These are phyloP conservation scores for Aspergillus avenaceus DNA, from an alignment of 495 filamentous ascomycete genomes.

Conservation along the genomic window DNA sequence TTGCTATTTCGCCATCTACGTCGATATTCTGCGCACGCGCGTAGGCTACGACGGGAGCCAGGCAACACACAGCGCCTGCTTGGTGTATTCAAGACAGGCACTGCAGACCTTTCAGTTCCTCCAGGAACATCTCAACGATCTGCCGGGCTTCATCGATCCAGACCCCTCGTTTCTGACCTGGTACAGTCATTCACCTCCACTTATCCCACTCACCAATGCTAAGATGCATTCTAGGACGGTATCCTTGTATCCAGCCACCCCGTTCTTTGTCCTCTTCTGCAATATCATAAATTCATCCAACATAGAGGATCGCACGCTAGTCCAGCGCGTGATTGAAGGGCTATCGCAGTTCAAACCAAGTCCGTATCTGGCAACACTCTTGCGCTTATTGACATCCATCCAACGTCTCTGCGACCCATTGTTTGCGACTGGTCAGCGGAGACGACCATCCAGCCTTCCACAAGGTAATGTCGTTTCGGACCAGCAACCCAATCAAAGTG, in stretches of 20 bases:
- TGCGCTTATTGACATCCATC: slow-evolving; percentile 17
- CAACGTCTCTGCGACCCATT: slow-evolving; percentile 22
- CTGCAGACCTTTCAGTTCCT: slow-evolving; percentile 23
- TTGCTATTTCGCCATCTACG: slow-evolving; percentile 26
- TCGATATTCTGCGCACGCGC: slow-evolving; percentile 26
- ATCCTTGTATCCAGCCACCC: slow-evolving; percentile 23
- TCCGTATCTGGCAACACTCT: slow-evolving; percentile 20
- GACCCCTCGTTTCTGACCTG: slow-evolving; percentile 28
- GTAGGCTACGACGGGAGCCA: slow-evolving; percentile 19
- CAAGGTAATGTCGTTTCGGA: no score
- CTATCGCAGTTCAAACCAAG: slow-evolving; percentile 19
- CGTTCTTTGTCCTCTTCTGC: slow-evolving; percentile 32
- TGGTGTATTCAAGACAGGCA: slow-evolving; percentile 20
- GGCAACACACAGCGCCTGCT: slow-evolving; percentile 21
- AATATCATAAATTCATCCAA: slow-evolving; percentile 26
- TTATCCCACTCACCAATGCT: not conserved
- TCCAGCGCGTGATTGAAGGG: slow-evolving; percentile 17
- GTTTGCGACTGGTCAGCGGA: slow-evolving; percentile 9
- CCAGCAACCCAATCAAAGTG: not conserved
- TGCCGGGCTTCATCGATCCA: slow-evolving; percentile 22
- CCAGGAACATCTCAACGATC: slow-evolving; percentile 13
- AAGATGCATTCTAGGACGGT: slow-evolving; percentile 16
- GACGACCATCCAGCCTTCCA: no score
- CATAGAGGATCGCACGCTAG: slow-evolving; percentile 20
- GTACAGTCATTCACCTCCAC: slow-evolving; percentile 5